Base-by-base conservation (phyloP, 202 grass and related monocot genomes). In the Musa balbisiana region DNA sequence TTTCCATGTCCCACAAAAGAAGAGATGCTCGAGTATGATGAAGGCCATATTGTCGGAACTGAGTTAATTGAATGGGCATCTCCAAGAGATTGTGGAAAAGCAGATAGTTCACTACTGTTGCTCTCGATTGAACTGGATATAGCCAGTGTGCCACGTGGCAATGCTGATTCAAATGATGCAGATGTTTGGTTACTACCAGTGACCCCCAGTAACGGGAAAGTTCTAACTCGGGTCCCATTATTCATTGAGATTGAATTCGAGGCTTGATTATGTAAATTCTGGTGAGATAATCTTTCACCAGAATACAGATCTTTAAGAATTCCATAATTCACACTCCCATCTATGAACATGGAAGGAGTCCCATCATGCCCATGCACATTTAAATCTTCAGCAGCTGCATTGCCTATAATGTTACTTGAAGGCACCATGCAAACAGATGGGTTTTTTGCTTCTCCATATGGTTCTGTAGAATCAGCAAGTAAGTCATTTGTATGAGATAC, bases 111-210 rank as follows among this genome's bases (percentile, higher is more conserved):
- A 8, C 84, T 82, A 11, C 79, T 79, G 51, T 78, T 82, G 79
- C 73, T 92, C 12, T 80, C 79, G 68, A 84, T 88, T n/a, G 81
- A 86, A 75, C 78, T 78, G 23, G 82, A 87, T 50, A 89, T 73
- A 24, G 65, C 49, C 3, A 84, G 69, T 3, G 65, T 62, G 60
- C 73, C 83, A 76, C 85, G 84, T 72, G 84, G 80, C 9, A 87
- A 66, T 33, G 73, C 19, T 3, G 72, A 79, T 17, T 76, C 70
- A 83, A 87, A 81, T 27, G 71, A 64, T 81, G 71, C 80, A 72
- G 83, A 24, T 65, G 75, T 54, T 67, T 80, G 67, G 79, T 53
- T 82, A 56, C 25, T 65, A 49, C 78, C 85, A 82, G 80, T 27
- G 58, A 82, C 33, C 8, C 82, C 65, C 59, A 52, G 52, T 15